Percentiles rank a stretch among this genome's conserved stretches.
Conservation (phyloP, 108 stramenopile species). For the Nannochloropsis oceanica region DNA sequence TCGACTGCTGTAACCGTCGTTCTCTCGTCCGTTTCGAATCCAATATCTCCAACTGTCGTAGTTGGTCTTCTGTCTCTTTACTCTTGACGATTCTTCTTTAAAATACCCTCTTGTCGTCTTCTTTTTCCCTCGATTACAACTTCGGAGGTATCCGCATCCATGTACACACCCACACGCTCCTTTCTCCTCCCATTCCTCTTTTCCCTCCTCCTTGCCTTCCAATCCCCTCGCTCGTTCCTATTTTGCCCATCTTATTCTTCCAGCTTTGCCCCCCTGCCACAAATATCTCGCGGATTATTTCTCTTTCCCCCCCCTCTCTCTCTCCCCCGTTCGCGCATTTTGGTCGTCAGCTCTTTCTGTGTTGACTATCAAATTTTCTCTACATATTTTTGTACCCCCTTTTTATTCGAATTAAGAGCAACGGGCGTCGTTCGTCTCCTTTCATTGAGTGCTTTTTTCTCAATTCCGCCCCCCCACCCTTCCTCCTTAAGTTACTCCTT, state of each 20-base stretch:
- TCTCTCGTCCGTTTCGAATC: too few relatives aligned
- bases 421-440: too few relatives aligned
- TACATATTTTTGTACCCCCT: background rate
- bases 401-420: too few relatives aligned
- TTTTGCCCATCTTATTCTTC: background rate
- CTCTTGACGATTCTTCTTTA: too few relatives aligned
- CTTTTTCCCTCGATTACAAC: background rate
- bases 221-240: background rate
- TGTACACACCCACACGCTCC: background rate
- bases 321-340: background rate
- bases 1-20: too few relatives aligned
- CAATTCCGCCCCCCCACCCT: too few relatives aligned
- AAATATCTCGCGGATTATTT: background rate
- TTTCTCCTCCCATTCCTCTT: background rate
- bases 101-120: background rate
- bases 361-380: background rate
- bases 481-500: too few relatives aligned
- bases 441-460: too few relatives aligned
- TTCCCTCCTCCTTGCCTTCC: background rate
- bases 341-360: background rate
- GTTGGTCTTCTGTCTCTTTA: too few relatives aligned
- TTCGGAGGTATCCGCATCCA: too few relatives aligned
- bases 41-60: too few relatives aligned
- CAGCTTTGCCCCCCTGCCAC: background rate
- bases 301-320: background rate